Percentiles rank a stretch among this genome's conserved stretches.
Conservation (phyloP, 1,139 yeast genomes). For the Blastobotrys proliferans region DNA sequence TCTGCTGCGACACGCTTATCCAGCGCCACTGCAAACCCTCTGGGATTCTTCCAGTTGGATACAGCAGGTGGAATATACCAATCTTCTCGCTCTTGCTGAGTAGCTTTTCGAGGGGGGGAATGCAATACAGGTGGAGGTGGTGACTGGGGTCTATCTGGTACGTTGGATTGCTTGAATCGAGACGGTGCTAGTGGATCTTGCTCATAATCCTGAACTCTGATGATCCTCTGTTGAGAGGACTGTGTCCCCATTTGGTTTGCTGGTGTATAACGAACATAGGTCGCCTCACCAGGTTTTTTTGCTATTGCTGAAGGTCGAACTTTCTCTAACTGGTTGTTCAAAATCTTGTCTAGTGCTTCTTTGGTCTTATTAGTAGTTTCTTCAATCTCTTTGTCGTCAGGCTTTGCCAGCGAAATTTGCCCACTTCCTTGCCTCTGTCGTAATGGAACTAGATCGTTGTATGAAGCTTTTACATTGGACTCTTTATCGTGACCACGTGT, state of each 20-base stretch:
- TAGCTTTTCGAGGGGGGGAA: slow-evolving; percentile 51
- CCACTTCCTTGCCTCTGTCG: slow-evolving; percentile 42
- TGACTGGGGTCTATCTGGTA: slow-evolving; percentile 64
- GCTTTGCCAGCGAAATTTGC: slow-evolving; percentile 35
- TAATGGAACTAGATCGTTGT: slow-evolving; percentile 46
- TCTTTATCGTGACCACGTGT: slow-evolving; percentile 33
- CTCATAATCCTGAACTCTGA: slow-evolving; percentile 55
- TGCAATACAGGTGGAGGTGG: slow-evolving; percentile 49
- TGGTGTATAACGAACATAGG: slow-evolving; percentile 49
- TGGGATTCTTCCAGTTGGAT: slow-evolving; percentile 94
- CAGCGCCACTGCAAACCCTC: slow-evolving; percentile 79
- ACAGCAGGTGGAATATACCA: slow-evolving; percentile 93
- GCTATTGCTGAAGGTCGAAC: slow-evolving; percentile 32
- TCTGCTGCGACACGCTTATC: slow-evolving; percentile 72
- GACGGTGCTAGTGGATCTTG: slow-evolving; percentile 89
- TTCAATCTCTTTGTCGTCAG: slow-evolving; percentile 41
- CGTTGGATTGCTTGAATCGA: slow-evolving; percentile 68
- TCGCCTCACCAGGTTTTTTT: slow-evolving; percentile 33
- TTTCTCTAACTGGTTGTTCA: slow-evolving; percentile 37
- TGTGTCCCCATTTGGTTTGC: slow-evolving; percentile 36
- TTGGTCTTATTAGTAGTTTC: slow-evolving; percentile 45
- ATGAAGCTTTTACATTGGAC: slow-evolving; percentile 38
- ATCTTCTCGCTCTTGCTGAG: slow-evolving; percentile 69
- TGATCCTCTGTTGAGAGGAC: slow-evolving; percentile 38
- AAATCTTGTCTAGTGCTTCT: slow-evolving; percentile 44